Evolutionary conservation across 1,284 basidiomycete genomes (phyloP), one percentile per base, ranked within the genome.

Genomic region (Papiliotrema flavescens): DNA sequence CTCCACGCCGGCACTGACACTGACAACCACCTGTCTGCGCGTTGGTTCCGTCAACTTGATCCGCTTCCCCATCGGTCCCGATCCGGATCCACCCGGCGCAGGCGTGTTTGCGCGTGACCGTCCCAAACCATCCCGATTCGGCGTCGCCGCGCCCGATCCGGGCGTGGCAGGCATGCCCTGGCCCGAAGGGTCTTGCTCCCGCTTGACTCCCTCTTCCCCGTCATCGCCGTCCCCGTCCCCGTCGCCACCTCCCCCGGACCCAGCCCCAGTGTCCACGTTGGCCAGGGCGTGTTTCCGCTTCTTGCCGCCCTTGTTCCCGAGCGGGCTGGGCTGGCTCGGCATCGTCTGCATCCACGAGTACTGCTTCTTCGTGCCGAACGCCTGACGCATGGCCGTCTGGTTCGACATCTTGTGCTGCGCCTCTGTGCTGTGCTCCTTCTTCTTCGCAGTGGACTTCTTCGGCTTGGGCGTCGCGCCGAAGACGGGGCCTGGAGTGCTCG

Each of bases 391-490:
- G 2, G 73, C 71, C 8, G 66, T 68, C 24, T 59, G 52, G 55
- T 75, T 75, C 0, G 67, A 63, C 60, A 70, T 64, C 55, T 71
- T 73, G 39, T 64, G 63, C 40, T 66, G 64, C n/a, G 66, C 67
- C 28, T 70, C 70, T 2, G 69, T 66, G 19, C 62, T 64, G n/a
- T 70, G 51, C 51, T 68, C 63, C 26, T 53, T 54, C 34, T 62
- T 64, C 40, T 63, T 63, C 11, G 39, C 45, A 23, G 42, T 50
- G 26, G 32, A 51, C 37, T 50, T 44, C n/a, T 53, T 48, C 17
- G 42, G 32, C 32, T 52, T 45, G 26, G 61, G 57, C 45, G 49
- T 61, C 19, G 60, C 54, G 7, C 54, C 65, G 42, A 66, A 66
- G 14, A 55, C 24, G 47, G 39, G 37, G 3, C 36, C 47, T 26